These are phyloP conservation scores for Ceratocystis alfenasii DNA, from an alignment of 2,329 filamentous ascomycete genomes.

Conservation along the genomic window DNA sequence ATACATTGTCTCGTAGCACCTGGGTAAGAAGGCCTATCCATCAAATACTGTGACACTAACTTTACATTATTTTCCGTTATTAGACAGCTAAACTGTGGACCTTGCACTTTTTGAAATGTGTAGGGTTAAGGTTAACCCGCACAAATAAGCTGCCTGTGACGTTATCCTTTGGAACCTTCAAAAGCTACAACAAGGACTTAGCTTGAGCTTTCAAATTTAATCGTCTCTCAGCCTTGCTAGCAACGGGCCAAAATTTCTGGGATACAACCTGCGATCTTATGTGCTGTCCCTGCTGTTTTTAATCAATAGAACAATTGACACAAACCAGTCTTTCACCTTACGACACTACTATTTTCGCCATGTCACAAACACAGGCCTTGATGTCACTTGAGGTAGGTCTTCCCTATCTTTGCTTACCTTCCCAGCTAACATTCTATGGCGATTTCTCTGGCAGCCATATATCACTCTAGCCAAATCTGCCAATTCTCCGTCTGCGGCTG, in stretches of 20 bases:
- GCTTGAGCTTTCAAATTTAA: background rate
- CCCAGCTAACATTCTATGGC: background rate
- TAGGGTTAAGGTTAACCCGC: too few species aligned
- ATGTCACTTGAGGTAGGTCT: conserved; percentile 50
- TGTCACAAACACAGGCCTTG: conserved; percentile 62
- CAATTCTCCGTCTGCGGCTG: conserved; percentile 68
- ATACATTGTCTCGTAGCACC: background rate
- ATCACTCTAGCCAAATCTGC: conserved; percentile 78
- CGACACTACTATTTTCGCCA: conserved; percentile 28
- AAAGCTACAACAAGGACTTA: background rate
- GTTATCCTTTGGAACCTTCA: background rate
- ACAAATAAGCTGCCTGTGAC: background rate
- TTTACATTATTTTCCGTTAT: too few species aligned
- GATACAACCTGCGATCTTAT: too few species aligned
- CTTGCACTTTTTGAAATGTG: too few species aligned
- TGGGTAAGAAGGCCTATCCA: background rate
- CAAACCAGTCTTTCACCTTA: background rate
- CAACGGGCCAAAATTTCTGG: too few species aligned
- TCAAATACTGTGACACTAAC: background rate
- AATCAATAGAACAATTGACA: background rate
- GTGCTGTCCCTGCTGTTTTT: too few species aligned
- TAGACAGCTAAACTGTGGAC: too few species aligned
- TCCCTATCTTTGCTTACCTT: background rate
- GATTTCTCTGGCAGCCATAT: conserved; percentile 56
- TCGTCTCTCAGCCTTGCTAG: background rate